These are phyloP conservation scores for Rubroshorea leprosula DNA, from an alignment of 345 rosid genomes.

Conservation along the genomic window DNA sequence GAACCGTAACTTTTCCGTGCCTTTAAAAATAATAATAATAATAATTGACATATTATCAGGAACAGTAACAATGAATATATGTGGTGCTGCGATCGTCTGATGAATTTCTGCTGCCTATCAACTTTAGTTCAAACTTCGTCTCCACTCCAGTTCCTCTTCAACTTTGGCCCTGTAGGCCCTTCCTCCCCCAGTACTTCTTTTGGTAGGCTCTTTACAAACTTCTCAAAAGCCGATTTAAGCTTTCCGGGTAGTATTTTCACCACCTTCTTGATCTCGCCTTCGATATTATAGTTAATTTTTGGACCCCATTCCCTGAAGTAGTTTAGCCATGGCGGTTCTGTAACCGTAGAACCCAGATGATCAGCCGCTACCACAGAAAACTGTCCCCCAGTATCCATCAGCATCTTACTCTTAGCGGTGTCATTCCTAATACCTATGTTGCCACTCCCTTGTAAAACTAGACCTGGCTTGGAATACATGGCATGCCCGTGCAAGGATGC, in stretches of 20 bases:
- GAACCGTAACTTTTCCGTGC: too few relatives aligned
- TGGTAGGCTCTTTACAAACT: conserved; percentile 44
- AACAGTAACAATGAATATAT: too few relatives aligned
- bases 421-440: conserved; percentile 68
- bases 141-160: conserved; percentile 53
- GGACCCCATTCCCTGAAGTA: conserved; percentile 80
- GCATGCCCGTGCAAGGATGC: conserved; percentile 79
- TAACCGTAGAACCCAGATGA: conserved; percentile 32
- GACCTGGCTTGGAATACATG: conserved; percentile 64
- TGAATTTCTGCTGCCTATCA: neutral
- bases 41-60: too few relatives aligned
- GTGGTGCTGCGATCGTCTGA: too few relatives aligned
- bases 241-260: conserved; percentile 39
- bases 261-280: conserved; percentile 32
- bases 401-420: conserved; percentile 47
- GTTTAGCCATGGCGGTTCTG: conserved; percentile 63
- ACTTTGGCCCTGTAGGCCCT: conserved; percentile 85
- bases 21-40: too few relatives aligned
- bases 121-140: conserved; percentile 40
- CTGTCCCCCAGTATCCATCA: conserved; percentile 36
- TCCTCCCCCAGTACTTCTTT: conserved; percentile 61
- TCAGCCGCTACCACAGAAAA: conserved; percentile 52
- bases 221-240: conserved; percentile 46
- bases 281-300: conserved; percentile 43
- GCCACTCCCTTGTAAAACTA: conserved; percentile 64